These are phyloP conservation scores for Coemansia sp. DNA, from an alignment of 192 early-diverging fungal genomes.

Conservation along the genomic window DNA sequence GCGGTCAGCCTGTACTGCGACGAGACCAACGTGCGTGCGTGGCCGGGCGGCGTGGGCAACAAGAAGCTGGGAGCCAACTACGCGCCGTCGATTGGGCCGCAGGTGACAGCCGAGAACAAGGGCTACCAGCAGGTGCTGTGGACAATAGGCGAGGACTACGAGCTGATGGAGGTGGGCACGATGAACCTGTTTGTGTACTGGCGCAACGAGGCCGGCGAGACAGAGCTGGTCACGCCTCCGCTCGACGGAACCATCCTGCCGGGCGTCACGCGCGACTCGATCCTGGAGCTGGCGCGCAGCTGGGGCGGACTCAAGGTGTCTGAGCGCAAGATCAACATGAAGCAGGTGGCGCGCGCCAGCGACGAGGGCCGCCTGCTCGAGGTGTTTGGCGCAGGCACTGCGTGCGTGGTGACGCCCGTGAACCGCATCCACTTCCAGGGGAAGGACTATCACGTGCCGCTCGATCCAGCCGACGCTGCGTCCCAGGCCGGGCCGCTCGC, in stretches of 20 bases:
- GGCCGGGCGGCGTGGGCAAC: conserved; percentile 94
- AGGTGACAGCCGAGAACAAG: conserved; percentile 80
- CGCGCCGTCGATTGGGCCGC: conserved; percentile 59
- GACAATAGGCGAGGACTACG: conserved; percentile 83
- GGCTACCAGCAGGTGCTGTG: conserved; percentile 95
- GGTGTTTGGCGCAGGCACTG: conserved; percentile 95
- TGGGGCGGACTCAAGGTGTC: conserved; percentile 90
- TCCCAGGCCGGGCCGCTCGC: conserved; percentile 86
- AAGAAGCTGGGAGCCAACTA: conserved; percentile 82
- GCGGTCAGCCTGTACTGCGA: conserved; percentile 86
- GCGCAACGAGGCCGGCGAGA: conserved; percentile 79
- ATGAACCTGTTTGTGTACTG: conserved; percentile 95
- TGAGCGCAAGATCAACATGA: conserved; percentile 83
- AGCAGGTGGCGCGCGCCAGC: conserved; percentile 68
- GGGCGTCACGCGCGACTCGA: conserved; percentile 93
- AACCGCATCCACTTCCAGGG: conserved; percentile 80
- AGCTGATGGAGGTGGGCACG: conserved; percentile 94
- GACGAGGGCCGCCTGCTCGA: conserved; percentile 81
- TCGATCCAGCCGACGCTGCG: conserved; percentile 75
- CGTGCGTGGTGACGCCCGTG: conserved; percentile 93
- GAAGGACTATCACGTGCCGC: conserved; percentile 77
- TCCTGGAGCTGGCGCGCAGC: conserved; percentile 68
- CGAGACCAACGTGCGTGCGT: conserved; percentile 83
- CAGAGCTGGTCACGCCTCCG: conserved; percentile 85
- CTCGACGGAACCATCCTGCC: conserved; percentile 94